Evolutionary conservation across 306 rosid species (phyloP).

Genomic region (Trifolium dubium): DNA sequence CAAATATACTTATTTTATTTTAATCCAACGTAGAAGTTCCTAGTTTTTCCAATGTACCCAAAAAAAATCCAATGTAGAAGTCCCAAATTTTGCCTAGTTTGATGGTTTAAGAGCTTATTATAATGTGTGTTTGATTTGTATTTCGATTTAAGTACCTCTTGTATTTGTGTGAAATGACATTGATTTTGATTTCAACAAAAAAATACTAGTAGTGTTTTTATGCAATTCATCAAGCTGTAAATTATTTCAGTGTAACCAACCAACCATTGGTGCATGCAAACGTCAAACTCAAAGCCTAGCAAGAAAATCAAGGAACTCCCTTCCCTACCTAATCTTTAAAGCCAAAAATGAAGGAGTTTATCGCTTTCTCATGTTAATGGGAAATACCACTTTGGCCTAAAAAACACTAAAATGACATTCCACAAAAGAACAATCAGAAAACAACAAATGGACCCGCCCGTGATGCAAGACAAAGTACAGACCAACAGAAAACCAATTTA

Average conservation of each 20-base stretch:
- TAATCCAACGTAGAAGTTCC: no score
- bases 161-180: no score
- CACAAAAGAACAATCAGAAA: constrained; percentile 26
- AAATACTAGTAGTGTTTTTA: no score
- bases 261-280: neutral
- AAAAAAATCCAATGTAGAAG: no score
- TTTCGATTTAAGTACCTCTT: no score
- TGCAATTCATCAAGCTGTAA: neutral
- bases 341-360: constrained; percentile 21
- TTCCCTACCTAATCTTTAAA: neutral
- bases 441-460: constrained; percentile 24
- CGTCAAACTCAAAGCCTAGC: neutral
- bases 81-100: no score
- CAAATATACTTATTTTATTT: no score
- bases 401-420: constrained; percentile 16
- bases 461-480: neutral
- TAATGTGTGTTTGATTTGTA: no score
- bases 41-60: no score
- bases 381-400: constrained; percentile 31
- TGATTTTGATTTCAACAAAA: no score
- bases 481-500: constrained; percentile 14
- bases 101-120: no score
- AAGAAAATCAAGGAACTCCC: constrained; percentile 7
- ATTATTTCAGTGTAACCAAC: neutral
- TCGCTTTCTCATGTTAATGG: constrained; percentile 9